phyloP scores from a whole-genome alignment of 306 rosid genomes.

The Pachyrhizus erosus region DNA sequence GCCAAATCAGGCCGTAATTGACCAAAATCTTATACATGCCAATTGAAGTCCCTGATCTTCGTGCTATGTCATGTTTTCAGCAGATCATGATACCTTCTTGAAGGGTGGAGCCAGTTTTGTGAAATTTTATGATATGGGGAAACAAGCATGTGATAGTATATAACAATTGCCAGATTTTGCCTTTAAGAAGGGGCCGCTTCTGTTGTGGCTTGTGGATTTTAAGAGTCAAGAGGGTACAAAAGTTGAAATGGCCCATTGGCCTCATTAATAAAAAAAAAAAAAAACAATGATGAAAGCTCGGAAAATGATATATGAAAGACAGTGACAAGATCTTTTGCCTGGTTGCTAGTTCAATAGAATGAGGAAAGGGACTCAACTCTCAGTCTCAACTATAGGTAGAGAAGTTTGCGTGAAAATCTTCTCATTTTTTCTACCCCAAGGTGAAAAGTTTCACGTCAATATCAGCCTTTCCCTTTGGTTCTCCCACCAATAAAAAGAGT shows the following conservation, averaged over 20 bases:
- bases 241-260: conserved; percentile 26
- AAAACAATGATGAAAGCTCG: conserved; percentile 42
- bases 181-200: not conserved
- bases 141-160: conserved; percentile 8
- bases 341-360: conserved; percentile 38
- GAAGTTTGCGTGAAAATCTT: conserved; percentile 38
- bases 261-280: conserved; percentile 43
- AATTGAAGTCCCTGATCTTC: not conserved
- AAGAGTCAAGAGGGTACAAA: not conserved
- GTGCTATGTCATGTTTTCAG: not conserved
- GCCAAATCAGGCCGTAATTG: conserved; percentile 4
- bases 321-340: conserved; percentile 54
- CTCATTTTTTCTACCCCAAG: conserved; percentile 29
- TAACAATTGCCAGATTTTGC: conserved; percentile 28
- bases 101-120: not conserved
- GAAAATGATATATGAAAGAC: conserved; percentile 57
- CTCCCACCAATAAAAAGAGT: conserved; percentile 32
- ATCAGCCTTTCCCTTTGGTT: conserved; percentile 43
- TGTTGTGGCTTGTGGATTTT: not conserved
- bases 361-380: conserved; percentile 26
- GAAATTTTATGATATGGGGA: conserved; percentile 2
- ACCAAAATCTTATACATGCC: not conserved
- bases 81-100: not conserved
- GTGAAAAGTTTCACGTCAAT: conserved; percentile 73
- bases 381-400: not conserved